Percentiles rank a stretch among this genome's conserved stretches.
These are phyloP conservation scores for Aspergillus uvarum DNA, from an alignment of 2,329 filamentous ascomycete genomes.

Conservation along the genomic window DNA sequence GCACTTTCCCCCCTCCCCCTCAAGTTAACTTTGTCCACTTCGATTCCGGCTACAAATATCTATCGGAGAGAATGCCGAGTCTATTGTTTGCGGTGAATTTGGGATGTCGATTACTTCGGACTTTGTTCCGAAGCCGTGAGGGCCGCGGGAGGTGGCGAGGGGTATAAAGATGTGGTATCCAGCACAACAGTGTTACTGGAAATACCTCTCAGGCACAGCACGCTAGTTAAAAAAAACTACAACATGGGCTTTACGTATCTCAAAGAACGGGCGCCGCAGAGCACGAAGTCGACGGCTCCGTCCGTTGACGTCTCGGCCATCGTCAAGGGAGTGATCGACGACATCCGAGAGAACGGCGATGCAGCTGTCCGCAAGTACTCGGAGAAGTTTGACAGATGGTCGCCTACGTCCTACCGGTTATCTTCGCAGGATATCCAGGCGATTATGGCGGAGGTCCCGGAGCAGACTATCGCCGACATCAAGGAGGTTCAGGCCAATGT, in stretches of 20 bases:
- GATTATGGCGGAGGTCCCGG: conserved; percentile 46
- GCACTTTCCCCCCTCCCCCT: background rate
- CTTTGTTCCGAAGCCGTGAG: too few relatives aligned
- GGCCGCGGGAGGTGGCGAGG: too few relatives aligned
- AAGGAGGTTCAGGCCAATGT: conserved; percentile 55
- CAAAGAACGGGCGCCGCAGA: background rate
- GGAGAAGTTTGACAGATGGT: conserved; percentile 57
- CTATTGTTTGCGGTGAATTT: too few relatives aligned
- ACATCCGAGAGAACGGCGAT: conserved; percentile 51
- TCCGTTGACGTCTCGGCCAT: conserved; percentile 38
- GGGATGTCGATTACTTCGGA: too few relatives aligned
- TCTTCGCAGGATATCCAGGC: conserved; percentile 47
- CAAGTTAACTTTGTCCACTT: background rate
- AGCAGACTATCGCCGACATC: conserved; percentile 55
- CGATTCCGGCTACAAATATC: background rate
- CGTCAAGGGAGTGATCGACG: conserved; percentile 50
- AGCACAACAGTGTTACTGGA: too few relatives aligned
- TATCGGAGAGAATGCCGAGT: background rate
- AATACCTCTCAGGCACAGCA: too few relatives aligned
- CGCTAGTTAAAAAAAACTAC: too few relatives aligned
- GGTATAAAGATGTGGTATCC: too few relatives aligned
- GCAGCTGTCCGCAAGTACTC: conserved; percentile 51
- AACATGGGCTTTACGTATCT: background rate
- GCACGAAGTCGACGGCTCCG: background rate
- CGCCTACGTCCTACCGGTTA: conserved; percentile 51